Evolutionary conservation across 139 green algal genomes (phyloP), one percentile per base, ranked within the genome.

Genomic region (Chlorella sp.): DNA sequence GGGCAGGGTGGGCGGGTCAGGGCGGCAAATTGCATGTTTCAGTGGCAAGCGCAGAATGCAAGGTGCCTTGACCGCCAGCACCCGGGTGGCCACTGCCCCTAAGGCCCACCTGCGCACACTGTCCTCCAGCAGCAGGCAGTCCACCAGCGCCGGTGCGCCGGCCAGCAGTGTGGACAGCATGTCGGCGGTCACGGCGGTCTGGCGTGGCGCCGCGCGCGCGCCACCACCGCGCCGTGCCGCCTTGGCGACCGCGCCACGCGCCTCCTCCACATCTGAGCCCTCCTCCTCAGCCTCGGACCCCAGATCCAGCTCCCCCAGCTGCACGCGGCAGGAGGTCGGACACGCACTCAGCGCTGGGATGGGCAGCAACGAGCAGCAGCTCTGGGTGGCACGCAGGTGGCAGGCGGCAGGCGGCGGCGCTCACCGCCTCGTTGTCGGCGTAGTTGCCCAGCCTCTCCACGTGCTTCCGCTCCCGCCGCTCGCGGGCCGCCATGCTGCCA

Each of bases 61-160:
- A n/a, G n/a, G n/a, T n/a, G n/a, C 64, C 64, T 12, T 30, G 15
- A n/a, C 13, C 70, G 34, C 18, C 39, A 78, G 70, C 41, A 34
- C 13, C 26, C 70, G 41, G 18, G 11, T 60, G 51, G 12, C 13
- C 51, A 20, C 3, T n/a, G n/a, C n/a, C n/a, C n/a, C n/a, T n/a
- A n/a, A 15, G 12, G 51, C 51, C 51, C 51, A 60, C 51, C 69
- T 34, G 20, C 76, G 12, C 25, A 71, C 60, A 20, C 28, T 39
- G 60, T 82, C 76, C 38, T 82, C 76, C 36, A 73, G 18, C 17
- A 82, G 36, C 60, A 82, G 60, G 36, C 62, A 28, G 36, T 82
- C 76, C 36, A 82, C 60, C 12, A 82, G 76, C 0, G 23, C 30
- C 2, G 76, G 76, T 0, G 76, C 76, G 3, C 30, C 76, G 9